Evolutionary conservation across 2,329 filamentous ascomycete species (phyloP), one percentile per base, ranked within the genome.

Genomic region (Dactylellina haptotyla): DNA sequence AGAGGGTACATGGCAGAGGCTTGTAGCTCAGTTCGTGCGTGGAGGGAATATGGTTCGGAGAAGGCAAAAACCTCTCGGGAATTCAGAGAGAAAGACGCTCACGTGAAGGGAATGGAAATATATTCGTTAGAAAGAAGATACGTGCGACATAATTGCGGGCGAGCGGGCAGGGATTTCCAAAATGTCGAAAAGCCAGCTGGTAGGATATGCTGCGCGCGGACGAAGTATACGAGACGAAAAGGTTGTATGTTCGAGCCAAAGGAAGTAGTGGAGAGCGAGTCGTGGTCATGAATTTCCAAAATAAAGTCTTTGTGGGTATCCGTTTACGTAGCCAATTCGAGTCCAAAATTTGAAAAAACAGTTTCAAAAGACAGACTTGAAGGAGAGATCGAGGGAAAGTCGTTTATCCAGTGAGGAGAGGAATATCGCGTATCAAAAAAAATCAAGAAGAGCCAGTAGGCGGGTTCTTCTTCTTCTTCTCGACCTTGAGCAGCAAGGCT

Each of bases 401-500:
- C 48, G 12, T 39, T 32, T 48, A 34, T 41, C 41, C 43, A 18
- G 10, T 45, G 16, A 26, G n/a, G n/a, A n/a, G 30, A 41, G 32
- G 43, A 57, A 30, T 32, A 28, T 28, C 26, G 16, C 9, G 14
- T 25, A 8, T 23, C 28, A 45, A 32, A 28, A 32, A 41, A 71
- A 48, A 45, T 72, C 66, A 72, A 72, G 67, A 72, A 18, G 70
- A 67, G 18, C 37, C 18, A 26, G 59, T 18, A 25, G 59, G 53
- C 25, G 43, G 34, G 56, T 41, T 39, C 85, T 92, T 92, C 90
- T 97, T 97, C 90, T 96, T 96, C 84, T 96, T 91, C 84, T 97
- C 93, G 64, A 96, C 93, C 88, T 97, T 97, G 82, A 96, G 87
- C 78, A 99, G 86, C 78, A 99, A 85, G 12, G 95, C 95, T 79